Evolutionary conservation across 2,329 filamentous ascomycete species (phyloP), one percentile per base, ranked within the genome.

Genomic region (Chaetomiaceae sp.): DNA sequence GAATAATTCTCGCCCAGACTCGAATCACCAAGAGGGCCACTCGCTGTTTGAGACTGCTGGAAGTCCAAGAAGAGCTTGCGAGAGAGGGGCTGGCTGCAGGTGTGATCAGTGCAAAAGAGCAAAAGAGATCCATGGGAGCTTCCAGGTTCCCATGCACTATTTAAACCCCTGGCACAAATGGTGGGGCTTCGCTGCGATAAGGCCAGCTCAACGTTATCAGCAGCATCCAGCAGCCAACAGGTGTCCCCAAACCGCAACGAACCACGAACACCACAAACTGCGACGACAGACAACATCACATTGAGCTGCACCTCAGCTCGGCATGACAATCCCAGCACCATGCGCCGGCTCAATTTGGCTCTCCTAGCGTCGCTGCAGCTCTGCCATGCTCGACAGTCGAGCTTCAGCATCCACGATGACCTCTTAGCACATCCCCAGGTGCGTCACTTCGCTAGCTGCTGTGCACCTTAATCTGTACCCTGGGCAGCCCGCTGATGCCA

Each of bases 371-470:
- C 64, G 43, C 59, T 72, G 57, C 74, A 70, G 66, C 69, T 78
- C 25, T 70, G 68, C 59, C 62, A 60, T 56, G 78, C 77, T 58
- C 73, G 74, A 40, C 74, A 77, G 40, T 73, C 71, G 7, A 71
- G 74, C 48, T 96, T 96, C 73, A 95, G 85, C 70, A 87, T 95
- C 50, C 84, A 93, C 63, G 89, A 95, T 65, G 91, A 96, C 66
- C 69, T 96, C 45, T 77, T 95, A 50, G 89, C 89, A 16, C 89
- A 86, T 69, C 91, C 91, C 10, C 89, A 93, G 78, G 88, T 92
- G 23, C 55, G 25, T 34, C 43, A 44, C 25, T 27, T 10, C 25
- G 10, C n/a, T 27, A 25, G 23, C 5, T 25, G 25, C 10, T 27
- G n/a, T n/a, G n/a, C n/a, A n/a, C n/a, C n/a, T n/a, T n/a, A n/a